Percentiles rank a stretch among this genome's conserved stretches.
Conservation (phyloP, 495 filamentous ascomycete species). For the Parmelia sp. region DNA sequence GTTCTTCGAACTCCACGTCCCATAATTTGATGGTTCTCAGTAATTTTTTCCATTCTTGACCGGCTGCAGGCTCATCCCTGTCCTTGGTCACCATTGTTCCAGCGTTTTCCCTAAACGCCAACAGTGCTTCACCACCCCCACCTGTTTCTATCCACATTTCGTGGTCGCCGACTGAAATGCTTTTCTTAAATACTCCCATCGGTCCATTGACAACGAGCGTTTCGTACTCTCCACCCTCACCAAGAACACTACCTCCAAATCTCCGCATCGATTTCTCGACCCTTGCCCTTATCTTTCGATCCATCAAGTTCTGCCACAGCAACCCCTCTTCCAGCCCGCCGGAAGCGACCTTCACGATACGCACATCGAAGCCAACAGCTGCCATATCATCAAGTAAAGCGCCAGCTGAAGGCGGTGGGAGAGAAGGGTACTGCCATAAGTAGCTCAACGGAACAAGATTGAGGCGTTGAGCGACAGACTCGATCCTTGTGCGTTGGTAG, state of each 20-base stretch:
- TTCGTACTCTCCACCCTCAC: constrained; percentile 96
- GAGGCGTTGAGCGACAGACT: constrained; percentile 74
- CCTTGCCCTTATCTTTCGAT: constrained; percentile 41
- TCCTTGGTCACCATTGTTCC: constrained; percentile 52
- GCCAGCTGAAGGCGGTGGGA: constrained; percentile 46
- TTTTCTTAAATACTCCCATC: constrained; percentile 57
- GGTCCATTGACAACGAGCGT: constrained; percentile 84
- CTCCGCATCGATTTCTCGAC: constrained; percentile 58
- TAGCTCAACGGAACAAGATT: constrained; percentile 74
- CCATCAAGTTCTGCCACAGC: constrained; percentile 75
- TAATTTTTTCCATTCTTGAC: constrained; percentile 33
- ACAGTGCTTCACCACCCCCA: constrained; percentile 64
- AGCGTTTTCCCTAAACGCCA: constrained; percentile 44
- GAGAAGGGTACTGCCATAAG: constrained; percentile 83
- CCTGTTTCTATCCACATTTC: constrained; percentile 50
- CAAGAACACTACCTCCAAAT: constrained; percentile 67
- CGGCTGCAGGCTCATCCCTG: constrained; percentile 33
- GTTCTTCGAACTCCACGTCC: constrained; percentile 38
- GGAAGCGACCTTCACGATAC: constrained; percentile 90
- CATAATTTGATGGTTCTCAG: constrained; percentile 41
- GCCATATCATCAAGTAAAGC: constrained; percentile 77
- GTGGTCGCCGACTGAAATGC: constrained; percentile 56
- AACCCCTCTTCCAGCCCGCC: constrained; percentile 77
- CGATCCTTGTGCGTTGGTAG: constrained; percentile 90
- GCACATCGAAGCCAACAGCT: constrained; percentile 64